Evolutionary conservation across 768 basidiomycete genomes (phyloP), one percentile per base, ranked within the genome.

Genomic region (Rhodotorula diobovata): DNA sequence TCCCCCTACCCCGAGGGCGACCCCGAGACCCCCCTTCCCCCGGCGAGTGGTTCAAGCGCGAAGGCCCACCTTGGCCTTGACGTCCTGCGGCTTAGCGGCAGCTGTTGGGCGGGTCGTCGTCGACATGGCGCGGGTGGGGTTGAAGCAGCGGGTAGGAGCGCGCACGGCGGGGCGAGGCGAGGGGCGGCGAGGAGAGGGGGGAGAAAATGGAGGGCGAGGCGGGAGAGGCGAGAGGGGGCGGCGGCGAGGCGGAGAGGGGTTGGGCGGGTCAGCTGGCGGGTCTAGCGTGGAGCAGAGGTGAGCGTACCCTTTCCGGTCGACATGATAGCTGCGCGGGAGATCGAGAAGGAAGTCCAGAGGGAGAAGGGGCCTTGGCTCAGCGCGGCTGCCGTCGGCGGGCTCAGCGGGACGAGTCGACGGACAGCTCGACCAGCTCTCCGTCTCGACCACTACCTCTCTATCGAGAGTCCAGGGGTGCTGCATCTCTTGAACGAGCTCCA

Each of bases 41-140:
- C 30, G 59, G 39, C 28, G 57, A 35, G 41, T 37, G 45, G 2
- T 12, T 23, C 43, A 10, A 12, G 50, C 18, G 32, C 37, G 41
- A 7, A 45, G 61, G 63, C 66, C n/a, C 35, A 70, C 72, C 73
- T 75, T 75, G 53, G 73, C 73, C 73, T 75, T 71, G 37, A 25
- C 81, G 77, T 81, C 81, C 72, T 77, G 79, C 77, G 81, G 77
- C 70, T 79, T 79, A 71, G 79, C 77, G 63, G 78, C 77, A 74
- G 79, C 77, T 73, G 65, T 30, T 30, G 11, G 56, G 18, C n/a
- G 18, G n/a, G 32, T n/a, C 20, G 20, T 28, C 12, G 20, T 23
- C 11, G 35, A 4, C 21, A 28, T 15, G 18, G 12, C 8, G 20
- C 9, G 35, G 28, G 16, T 41, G 48, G 8, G 48, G 11, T 2